Evolutionary conservation across 176 grass and related monocot genomes (phyloP).

Genomic region (Avena insularis): DNA sequence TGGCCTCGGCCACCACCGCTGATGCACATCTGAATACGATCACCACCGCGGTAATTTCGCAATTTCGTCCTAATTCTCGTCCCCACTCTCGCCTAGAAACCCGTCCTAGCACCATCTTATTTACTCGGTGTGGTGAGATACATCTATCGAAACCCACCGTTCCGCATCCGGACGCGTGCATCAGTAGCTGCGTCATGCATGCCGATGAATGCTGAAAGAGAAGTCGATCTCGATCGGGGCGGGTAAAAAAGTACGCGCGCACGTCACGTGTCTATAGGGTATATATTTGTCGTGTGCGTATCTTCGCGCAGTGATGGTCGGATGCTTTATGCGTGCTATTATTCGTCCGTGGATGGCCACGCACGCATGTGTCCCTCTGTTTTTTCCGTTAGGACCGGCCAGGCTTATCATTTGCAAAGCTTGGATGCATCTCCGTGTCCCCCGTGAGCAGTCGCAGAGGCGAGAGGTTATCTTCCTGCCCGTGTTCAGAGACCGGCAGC

Average conservation of each 20-base stretch:
- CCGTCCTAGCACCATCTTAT: background rate
- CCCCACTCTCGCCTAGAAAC: too few relatives aligned
- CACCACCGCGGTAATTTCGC: too few relatives aligned
- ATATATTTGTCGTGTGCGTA: background rate
- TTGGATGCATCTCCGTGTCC: constrained; percentile 9
- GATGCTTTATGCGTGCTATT: background rate
- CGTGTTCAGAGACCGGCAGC: background rate
- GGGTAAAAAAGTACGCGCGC: background rate
- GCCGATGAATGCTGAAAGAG: background rate
- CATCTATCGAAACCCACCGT: background rate
- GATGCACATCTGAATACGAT: too few relatives aligned
- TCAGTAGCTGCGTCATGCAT: background rate
- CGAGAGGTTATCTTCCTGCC: background rate
- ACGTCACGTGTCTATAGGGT: constrained; percentile 13
- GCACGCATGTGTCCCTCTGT: background rate
- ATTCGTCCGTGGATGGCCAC: background rate
- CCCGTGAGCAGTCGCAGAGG: background rate
- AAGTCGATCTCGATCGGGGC: background rate
- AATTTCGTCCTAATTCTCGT: too few relatives aligned
- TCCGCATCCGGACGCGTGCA: background rate
- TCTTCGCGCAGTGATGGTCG: background rate
- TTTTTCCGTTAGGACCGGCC: constrained; percentile 4
- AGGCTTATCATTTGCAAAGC: constrained; percentile 14
- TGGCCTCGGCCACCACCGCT: too few relatives aligned
- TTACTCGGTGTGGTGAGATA: background rate